Conservation (phyloP, 768 basidiomycete species). For the Russula sp. region DNA sequence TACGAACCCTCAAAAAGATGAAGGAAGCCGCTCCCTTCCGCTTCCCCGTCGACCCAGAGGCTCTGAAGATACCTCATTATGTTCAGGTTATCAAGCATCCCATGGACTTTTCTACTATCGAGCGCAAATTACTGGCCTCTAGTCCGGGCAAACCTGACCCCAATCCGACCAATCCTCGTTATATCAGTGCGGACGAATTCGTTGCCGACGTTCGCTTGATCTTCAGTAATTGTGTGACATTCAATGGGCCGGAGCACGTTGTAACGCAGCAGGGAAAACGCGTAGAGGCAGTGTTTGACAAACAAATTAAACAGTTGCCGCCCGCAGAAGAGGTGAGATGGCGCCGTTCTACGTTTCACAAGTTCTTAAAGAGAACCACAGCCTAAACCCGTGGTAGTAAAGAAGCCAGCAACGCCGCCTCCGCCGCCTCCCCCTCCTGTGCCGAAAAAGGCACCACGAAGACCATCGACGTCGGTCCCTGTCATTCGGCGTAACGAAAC, state of each 20-base stretch:
- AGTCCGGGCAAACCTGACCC: constrained; percentile 75
- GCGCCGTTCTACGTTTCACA: not conserved
- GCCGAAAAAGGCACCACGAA: constrained; percentile 52
- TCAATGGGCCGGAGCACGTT: constrained; percentile 90
- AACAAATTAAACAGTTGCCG: constrained; percentile 81
- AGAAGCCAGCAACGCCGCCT: constrained; percentile 40
- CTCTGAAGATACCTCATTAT: constrained; percentile 85
- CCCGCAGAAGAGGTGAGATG: constrained; percentile 65
- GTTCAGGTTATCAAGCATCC: constrained; percentile 80
- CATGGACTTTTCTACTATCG: constrained; percentile 93
- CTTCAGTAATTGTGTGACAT: constrained; percentile 82
- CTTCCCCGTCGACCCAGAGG: constrained; percentile 84
- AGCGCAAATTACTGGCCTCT: constrained; percentile 78
- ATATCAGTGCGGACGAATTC: constrained; percentile 75
- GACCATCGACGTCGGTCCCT: constrained; percentile 78
- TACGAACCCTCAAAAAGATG: constrained; percentile 81
- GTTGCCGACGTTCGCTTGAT: constrained; percentile 81
- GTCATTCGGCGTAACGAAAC: constrained; percentile 76
- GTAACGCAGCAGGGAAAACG: constrained; percentile 78
- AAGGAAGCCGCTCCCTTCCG: constrained; percentile 83
- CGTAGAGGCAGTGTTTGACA: constrained; percentile 83
- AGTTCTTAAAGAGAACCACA: constrained; percentile 34
- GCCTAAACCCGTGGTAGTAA: constrained; percentile 45
- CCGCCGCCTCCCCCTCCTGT: constrained; percentile 42
- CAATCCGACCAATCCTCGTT: constrained; percentile 71